Percentiles rank a stretch among this genome's conserved stretches.
These are phyloP conservation scores for Backusella tarrabulga DNA, from an alignment of 192 early-diverging fungal genomes.

Conservation along the genomic window DNA sequence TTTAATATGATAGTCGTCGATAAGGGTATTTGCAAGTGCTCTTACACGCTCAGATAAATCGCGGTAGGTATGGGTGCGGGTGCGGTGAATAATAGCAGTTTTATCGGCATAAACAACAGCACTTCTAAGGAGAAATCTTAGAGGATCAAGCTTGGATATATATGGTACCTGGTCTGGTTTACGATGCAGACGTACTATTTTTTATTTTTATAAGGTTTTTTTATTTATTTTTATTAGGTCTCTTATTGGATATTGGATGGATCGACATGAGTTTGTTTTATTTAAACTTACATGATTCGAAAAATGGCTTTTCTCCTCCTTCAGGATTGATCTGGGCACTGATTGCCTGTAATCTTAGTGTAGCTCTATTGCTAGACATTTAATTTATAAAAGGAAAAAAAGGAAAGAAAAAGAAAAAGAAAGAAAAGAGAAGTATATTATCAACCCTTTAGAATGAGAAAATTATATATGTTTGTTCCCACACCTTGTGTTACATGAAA, in stretches of 20 bases:
- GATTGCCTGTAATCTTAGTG: conserved; percentile 4
- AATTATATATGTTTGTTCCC: background rate
- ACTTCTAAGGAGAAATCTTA: conserved; percentile 51
- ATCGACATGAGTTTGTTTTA: background rate
- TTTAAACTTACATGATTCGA: background rate
- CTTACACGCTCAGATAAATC: conserved; percentile 45
- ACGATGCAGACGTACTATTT: conserved; percentile 18
- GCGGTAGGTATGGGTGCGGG: conserved; percentile 40
- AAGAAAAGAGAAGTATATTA: background rate
- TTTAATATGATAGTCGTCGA: conserved; percentile 28
- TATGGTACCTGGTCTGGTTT: conserved; percentile 9
- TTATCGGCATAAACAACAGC: conserved; percentile 48
- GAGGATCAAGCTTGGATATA: conserved; percentile 47
- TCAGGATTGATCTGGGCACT: background rate
- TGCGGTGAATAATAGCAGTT: conserved; percentile 45
- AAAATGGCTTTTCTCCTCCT: background rate
- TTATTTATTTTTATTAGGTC: no score
- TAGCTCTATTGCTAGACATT: background rate
- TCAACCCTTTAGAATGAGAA: background rate
- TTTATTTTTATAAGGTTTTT: background rate
- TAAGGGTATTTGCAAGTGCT: conserved; percentile 43
- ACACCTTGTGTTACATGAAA: background rate
- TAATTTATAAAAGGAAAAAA: background rate
- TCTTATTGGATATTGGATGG: background rate
- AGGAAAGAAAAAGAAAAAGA: background rate